phyloP scores from a whole-genome alignment of 331 rosid genomes.

The Pyrus hybrid region DNA sequence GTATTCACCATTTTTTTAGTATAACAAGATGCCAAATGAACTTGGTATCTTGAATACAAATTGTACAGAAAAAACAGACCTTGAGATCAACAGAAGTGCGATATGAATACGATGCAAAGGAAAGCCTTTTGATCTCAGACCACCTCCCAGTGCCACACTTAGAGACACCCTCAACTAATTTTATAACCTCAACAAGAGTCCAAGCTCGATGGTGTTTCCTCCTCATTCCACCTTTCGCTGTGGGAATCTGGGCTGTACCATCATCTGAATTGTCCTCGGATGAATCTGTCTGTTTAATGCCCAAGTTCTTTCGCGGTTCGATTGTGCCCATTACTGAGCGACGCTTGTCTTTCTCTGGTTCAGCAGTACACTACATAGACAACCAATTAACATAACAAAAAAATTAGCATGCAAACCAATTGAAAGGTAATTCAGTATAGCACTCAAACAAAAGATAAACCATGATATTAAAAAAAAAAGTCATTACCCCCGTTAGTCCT shows the following conservation, averaged over 20 bases:
- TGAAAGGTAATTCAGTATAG: background rate
- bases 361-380: constrained; percentile 32
- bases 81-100: constrained; percentile 99
- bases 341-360: constrained; percentile 40
- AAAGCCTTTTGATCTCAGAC: constrained; percentile 93
- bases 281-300: constrained; percentile 37
- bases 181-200: constrained; percentile 86
- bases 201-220: constrained; percentile 97
- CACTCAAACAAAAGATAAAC: background rate
- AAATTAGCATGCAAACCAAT: background rate
- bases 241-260: constrained; percentile 37
- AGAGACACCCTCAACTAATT: constrained; percentile 88
- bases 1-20: background rate
- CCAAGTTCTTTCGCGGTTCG: constrained; percentile 33
- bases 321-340: constrained; percentile 19
- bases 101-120: constrained; percentile 75
- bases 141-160: constrained; percentile 93
- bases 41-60: background rate
- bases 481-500: background rate
- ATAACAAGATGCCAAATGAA: background rate
- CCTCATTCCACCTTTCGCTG: constrained; percentile 84
- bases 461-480: background rate
- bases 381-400: background rate
- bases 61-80: constrained; percentile 29
- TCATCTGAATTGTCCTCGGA: constrained; percentile 44